These are phyloP conservation scores for Pythium aquatile DNA, from an alignment of 352 stramenopile species.

Conservation along the genomic window DNA sequence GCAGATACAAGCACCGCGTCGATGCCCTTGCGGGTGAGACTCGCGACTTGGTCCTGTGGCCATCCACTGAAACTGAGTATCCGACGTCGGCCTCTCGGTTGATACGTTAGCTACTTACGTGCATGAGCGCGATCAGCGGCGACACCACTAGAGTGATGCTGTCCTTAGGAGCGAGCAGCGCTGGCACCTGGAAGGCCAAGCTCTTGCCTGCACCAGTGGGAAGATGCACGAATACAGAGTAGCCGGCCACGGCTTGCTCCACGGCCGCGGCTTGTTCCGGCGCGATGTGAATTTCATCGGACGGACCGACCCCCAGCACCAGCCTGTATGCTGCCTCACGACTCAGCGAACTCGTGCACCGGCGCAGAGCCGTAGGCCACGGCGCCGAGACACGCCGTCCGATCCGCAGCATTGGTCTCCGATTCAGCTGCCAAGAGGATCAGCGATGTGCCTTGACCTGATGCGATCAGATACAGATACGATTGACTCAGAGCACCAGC, in stretches of 20 bases:
- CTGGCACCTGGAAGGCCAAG: constrained; percentile 73
- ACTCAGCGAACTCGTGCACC: no score
- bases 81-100: not conserved
- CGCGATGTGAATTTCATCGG: constrained; percentile 31
- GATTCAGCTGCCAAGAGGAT: no score
- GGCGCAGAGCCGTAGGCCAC: not conserved
- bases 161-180: constrained; percentile 38
- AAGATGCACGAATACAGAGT: constrained; percentile 72
- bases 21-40: constrained; percentile 56
- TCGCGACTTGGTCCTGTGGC: constrained; percentile 67
- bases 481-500: not conserved
- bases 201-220: constrained; percentile 80
- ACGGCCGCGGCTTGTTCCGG: constrained; percentile 48
- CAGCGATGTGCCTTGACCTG: not conserved
- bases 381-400: not conserved
- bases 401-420: not conserved
- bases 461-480: not conserved
- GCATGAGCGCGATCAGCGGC: constrained; percentile 72
- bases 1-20: constrained; percentile 45
- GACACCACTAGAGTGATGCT: constrained; percentile 68
- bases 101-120: constrained; percentile 37
- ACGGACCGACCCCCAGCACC: constrained; percentile 35
- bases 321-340: constrained; percentile 32
- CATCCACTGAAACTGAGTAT: not conserved
- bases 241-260: constrained; percentile 40